These are phyloP conservation scores for Fusarium irregulare DNA, from an alignment of 2,329 filamentous ascomycete genomes.

Conservation along the genomic window DNA sequence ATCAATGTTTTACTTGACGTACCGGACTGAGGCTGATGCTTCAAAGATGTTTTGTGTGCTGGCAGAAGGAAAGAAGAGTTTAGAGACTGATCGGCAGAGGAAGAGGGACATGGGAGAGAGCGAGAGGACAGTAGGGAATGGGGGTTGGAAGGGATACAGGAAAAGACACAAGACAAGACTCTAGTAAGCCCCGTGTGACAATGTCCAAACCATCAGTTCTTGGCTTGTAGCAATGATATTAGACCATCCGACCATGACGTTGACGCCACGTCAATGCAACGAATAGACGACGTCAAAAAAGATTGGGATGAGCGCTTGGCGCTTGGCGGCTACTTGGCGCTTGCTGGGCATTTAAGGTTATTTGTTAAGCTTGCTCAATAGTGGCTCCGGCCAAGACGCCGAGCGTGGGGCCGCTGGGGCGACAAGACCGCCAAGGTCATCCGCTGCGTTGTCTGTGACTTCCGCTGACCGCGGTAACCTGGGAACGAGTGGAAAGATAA, in stretches of 20 bases:
- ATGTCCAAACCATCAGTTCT: background rate
- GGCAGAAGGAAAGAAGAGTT: background rate
- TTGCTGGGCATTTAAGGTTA: constrained; percentile 35
- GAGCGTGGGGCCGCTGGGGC: constrained; percentile 3
- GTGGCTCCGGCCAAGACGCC: constrained; percentile 24
- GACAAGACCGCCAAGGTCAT: background rate
- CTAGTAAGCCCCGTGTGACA: constrained; percentile 1
- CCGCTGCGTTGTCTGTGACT: background rate
- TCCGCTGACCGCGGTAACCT: no score
- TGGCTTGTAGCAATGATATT: constrained; percentile 5
- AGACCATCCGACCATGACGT: background rate
- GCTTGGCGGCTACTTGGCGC: constrained; percentile 34
- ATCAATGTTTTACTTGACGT: background rate
- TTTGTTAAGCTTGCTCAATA: constrained; percentile 26
- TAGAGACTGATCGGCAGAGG: background rate
- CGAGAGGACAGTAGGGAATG: background rate
- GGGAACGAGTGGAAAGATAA: background rate
- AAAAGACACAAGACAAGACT: background rate
- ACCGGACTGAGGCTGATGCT: background rate
- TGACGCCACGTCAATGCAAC: background rate
- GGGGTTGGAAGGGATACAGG: background rate
- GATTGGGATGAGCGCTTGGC: constrained; percentile 34
- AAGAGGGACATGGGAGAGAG: background rate
- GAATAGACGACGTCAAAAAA: background rate
- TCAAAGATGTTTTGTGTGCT: background rate